phyloP scores from a whole-genome alignment of 441 rosid species.

The Cnidoscolus chayamansa region DNA sequence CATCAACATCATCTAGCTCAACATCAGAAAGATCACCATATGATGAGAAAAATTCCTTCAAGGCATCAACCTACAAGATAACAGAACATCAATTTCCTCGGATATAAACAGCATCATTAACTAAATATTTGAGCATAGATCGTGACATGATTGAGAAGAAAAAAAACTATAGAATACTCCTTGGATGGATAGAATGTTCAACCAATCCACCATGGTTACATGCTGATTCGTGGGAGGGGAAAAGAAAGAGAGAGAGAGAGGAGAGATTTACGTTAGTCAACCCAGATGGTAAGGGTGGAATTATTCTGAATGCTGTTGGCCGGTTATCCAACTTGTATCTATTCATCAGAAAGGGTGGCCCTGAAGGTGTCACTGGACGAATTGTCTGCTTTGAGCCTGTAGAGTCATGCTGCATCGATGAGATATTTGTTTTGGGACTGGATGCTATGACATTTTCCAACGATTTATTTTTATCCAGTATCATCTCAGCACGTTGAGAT shows the following conservation, averaged over 20 bases:
- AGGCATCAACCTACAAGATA: conserved; percentile 49
- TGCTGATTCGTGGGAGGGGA: not conserved
- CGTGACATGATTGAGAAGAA: conserved; percentile 1
- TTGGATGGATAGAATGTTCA: not conserved
- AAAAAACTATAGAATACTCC: not conserved
- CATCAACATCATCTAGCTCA: conserved; percentile 63
- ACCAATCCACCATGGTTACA: not conserved
- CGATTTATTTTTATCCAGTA: conserved; percentile 41
- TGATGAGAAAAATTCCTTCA: conserved; percentile 75
- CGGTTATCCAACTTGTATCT: conserved; percentile 88
- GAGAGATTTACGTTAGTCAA: conserved; percentile 68
- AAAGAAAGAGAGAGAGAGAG: conserved; percentile 4
- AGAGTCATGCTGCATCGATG: conserved; percentile 39
- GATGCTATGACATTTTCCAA: conserved; percentile 39
- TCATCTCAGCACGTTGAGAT: conserved; percentile 36
- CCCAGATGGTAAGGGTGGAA: conserved; percentile 73
- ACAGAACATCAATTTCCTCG: conserved; percentile 13
- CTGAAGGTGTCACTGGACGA: conserved; percentile 34
- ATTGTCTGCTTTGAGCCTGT: conserved; percentile 42
- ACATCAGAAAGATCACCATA: conserved; percentile 67
- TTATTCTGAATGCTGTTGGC: conserved; percentile 64
- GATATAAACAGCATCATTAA: conserved; percentile 1
- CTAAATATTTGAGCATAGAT: not conserved
- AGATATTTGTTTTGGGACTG: conserved; percentile 36
- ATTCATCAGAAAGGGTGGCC: conserved; percentile 43